Evolutionary conservation across 106 monocot genomes (phyloP).

Genomic region (Acanthochlamys bracteata): DNA sequence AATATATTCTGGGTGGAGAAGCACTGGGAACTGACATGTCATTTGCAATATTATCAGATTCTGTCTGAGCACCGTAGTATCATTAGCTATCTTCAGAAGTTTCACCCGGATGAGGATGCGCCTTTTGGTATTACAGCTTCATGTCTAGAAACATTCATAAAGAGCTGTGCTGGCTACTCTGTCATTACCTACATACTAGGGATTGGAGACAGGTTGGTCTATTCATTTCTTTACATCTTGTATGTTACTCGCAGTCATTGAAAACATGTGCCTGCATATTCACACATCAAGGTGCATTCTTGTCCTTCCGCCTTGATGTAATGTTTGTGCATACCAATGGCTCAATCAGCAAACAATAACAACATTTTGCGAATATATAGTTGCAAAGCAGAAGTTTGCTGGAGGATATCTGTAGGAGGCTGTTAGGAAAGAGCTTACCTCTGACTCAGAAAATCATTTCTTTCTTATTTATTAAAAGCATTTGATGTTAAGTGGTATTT

Average conservation of each 20-base stretch:
- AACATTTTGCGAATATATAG: no score
- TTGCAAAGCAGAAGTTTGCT: no score
- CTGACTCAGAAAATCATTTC: no score
- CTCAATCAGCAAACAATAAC: no score
- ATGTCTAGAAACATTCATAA: constrained; percentile 95
- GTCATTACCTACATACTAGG: constrained; percentile 98
- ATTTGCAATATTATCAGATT: constrained; percentile 39
- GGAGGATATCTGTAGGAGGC: no score
- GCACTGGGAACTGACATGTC: background rate
- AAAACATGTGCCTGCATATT: background rate
- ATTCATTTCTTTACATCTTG: background rate
- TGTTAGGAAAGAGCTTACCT: no score
- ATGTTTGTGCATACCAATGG: no score
- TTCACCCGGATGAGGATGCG: constrained; percentile 88
- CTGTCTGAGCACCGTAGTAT: constrained; percentile 87
- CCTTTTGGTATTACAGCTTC: constrained; percentile 94
- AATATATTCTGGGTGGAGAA: no score
- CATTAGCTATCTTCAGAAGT: constrained; percentile 80
- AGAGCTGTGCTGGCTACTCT: constrained; percentile 99
- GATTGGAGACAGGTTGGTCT: constrained; percentile 78
- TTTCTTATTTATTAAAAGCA: no score
- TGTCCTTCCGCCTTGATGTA: no score
- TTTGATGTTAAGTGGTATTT: no score
- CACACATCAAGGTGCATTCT: no score
- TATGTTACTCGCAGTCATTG: background rate